Base-by-base conservation (phyloP, 805 yeast genomes). In the Candida ponderosae region DNA sequence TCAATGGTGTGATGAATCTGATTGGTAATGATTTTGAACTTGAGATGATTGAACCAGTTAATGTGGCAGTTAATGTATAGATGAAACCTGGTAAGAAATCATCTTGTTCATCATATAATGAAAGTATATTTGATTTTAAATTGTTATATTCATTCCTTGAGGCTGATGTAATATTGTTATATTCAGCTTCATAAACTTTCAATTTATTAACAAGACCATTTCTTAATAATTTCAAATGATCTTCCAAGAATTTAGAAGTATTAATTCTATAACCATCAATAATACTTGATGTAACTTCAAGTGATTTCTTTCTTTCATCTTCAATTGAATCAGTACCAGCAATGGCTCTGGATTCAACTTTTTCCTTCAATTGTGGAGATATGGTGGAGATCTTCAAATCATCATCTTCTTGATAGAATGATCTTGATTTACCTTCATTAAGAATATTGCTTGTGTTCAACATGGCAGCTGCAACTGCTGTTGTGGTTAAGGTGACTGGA, bases 41-140 rank as follows among this genome's bases (percentile, higher is more conserved):
- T 14, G 65, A 73, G 26, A 74, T 42, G 39, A 79, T 71, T 3
- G 82, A 74, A 11, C 82, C 81, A 2, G 75, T 49, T 42, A 79
- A 67, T 4, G 79, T 57, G 6, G 70, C 63, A 1, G 83, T 76
- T 29, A 79, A 56, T 6, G 77, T 71, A 47, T 73, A 71, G 35
- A 77, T 66, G 30, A 70, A 52, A 31, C 65, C 63, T 16, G 85
- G 85, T 39, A 79, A 63, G 43, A 53, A 53, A 21, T 50, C 44
- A 32, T 53, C 58, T 24, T 31, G 39, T 32, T 54, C 50, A 24
- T 53, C 53, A 31, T 53, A 53, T 15, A 53, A 41, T 1, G 58
- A 49, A 3, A 46, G 35, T 18, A 50, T 31, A 18, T 20, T 32
- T 3, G 35, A 23, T 11, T 45, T 35, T 10, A 48, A 32, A 24